These are phyloP conservation scores for Zychaea mexicana DNA, from an alignment of 371 early-diverging fungal genomes.

Conservation along the genomic window DNA sequence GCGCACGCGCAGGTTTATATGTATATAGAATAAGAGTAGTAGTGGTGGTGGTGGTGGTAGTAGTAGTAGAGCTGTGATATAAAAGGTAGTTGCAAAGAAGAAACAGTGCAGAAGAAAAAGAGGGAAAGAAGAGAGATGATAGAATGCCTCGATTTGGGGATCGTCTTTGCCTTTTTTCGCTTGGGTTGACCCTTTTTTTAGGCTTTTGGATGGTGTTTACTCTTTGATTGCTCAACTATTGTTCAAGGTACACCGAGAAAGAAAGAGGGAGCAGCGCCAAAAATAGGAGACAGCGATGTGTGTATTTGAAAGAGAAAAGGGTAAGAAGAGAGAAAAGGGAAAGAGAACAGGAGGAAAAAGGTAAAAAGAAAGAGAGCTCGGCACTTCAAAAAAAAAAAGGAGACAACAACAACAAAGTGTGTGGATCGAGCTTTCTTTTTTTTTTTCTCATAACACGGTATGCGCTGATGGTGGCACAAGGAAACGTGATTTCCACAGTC, in stretches of 20 bases:
- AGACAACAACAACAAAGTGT: no score
- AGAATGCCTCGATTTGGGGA: background rate
- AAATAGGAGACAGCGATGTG: no score
- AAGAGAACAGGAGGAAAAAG: no score
- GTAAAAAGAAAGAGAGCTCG: no score
- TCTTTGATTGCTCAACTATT: no score
- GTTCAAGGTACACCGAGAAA: background rate
- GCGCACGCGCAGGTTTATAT: no score
- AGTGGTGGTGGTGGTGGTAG: background rate
- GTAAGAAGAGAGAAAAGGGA: background rate
- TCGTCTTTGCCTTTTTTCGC: background rate
- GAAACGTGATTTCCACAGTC: conserved; percentile 1
- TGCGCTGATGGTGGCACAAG: background rate
- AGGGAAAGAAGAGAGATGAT: background rate
- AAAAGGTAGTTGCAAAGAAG: background rate
- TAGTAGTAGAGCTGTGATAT: background rate
- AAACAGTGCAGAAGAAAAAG: background rate
- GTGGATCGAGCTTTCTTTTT: no score
- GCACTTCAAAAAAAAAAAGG: background rate
- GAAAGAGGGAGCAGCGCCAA: background rate
- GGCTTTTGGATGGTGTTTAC: no score
- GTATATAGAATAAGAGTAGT: no score
- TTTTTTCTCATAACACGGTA: no score
- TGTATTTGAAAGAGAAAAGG: no score
- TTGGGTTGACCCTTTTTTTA: background rate